Conservation (phyloP, 2,329 filamentous ascomycete species). For the Fusarium sororula region DNA sequence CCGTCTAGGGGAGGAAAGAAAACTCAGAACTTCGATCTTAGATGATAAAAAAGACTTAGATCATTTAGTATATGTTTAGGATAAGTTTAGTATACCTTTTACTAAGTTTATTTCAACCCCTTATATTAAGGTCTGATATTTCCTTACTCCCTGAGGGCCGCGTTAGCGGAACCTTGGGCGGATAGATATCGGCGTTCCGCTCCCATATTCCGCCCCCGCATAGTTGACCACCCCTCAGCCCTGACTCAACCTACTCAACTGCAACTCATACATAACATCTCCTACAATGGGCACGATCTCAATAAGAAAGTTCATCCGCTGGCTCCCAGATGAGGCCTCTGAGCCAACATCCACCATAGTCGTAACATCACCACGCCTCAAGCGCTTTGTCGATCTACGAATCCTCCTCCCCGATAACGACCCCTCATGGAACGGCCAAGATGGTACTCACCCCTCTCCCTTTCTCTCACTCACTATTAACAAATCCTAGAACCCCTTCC, state of each 20-base stretch:
- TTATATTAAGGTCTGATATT: accelerated
- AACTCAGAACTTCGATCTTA: too few species aligned
- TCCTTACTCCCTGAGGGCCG: too few species aligned
- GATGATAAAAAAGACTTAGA: too few species aligned
- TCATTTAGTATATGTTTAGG: too few species aligned
- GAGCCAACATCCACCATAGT: conserved; percentile 74
- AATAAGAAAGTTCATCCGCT: conserved; percentile 66
- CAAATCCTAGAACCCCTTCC: conserved; percentile 27
- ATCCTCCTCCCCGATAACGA: conserved; percentile 51
- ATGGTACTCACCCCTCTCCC: conserved; percentile 8
- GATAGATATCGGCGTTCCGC: conserved; percentile 1
- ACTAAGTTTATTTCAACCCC: too few species aligned
- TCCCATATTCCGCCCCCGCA: conserved; percentile 18
- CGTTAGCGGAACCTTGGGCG: not conserved
- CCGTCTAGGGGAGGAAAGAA: not conserved
- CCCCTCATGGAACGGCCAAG: conserved; percentile 26
- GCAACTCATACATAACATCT: not conserved
- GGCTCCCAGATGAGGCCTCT: conserved; percentile 59
- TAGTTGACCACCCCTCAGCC: not conserved
- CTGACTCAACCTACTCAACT: not conserved
- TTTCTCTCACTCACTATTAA: not conserved
- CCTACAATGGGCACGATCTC: conserved; percentile 58
- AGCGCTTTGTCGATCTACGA: conserved; percentile 70
- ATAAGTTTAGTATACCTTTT: too few species aligned
- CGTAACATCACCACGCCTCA: conserved; percentile 63